Evolutionary conservation across 805 yeast species (phyloP).

Genomic region (Barnettozyma populi): DNA sequence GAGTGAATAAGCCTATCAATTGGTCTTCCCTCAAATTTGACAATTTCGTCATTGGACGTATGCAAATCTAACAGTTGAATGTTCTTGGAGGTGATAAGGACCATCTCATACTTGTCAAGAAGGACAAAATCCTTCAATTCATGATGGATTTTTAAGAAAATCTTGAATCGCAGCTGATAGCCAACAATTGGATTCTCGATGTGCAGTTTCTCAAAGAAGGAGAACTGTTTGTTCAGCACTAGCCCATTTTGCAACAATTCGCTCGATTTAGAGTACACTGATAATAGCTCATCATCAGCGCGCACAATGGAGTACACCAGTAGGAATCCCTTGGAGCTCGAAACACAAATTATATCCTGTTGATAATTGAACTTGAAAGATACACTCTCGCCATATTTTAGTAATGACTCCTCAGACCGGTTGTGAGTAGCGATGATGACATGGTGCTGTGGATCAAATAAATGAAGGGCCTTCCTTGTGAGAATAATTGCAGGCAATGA

Average conservation of each 20-base stretch:
- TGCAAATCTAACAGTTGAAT: slow-evolving; percentile 17
- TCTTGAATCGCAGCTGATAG: slow-evolving; percentile 22
- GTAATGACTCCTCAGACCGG: slow-evolving; percentile 30
- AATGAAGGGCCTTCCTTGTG: slow-evolving; percentile 26
- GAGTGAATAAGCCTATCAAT: slow-evolving; percentile 2
- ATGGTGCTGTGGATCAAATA: slow-evolving; percentile 30
- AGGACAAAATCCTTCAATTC: slow-evolving; percentile 20
- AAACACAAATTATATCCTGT: slow-evolving; percentile 26
- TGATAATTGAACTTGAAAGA: slow-evolving; percentile 25
- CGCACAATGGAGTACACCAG: slow-evolving; percentile 30
- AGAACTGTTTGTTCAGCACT: slow-evolving; percentile 13
- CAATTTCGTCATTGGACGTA: slow-evolving; percentile 10
- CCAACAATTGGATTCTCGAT: slow-evolving; percentile 21
- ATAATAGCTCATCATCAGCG: slow-evolving; percentile 19
- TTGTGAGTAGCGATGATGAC: slow-evolving; percentile 31
- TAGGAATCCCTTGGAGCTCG: slow-evolving; percentile 32
- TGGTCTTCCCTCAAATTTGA: slow-evolving; percentile 7
- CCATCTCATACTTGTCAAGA: slow-evolving; percentile 12
- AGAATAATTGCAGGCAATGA: slow-evolving; percentile 20
- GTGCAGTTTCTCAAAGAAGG: slow-evolving; percentile 14
- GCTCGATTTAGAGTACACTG: slow-evolving; percentile 16
- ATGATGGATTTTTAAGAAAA: slow-evolving; percentile 24
- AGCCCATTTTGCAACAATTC: slow-evolving; percentile 23
- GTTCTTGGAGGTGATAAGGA: slow-evolving; percentile 15
- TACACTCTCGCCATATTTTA: slow-evolving; percentile 34